phyloP scores from a whole-genome alignment of 2,329 filamentous ascomycete species.

The Bipolaris zeicola region DNA sequence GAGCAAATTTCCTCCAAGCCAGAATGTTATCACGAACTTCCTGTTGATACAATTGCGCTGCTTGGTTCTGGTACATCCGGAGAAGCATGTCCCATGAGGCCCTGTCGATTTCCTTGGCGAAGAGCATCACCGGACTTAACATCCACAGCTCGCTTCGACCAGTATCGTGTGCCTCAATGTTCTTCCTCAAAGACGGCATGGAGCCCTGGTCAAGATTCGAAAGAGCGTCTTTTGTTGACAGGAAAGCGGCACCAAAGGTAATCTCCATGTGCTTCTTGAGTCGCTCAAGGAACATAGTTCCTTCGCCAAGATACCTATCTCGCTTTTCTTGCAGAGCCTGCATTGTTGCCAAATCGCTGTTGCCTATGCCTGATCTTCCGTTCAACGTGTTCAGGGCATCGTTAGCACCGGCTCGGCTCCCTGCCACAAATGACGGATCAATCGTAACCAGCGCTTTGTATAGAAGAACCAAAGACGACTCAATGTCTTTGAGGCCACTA shows the following conservation, averaged over 20 bases:
- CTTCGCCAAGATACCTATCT: conserved; percentile 81
- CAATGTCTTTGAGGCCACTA: conserved; percentile 76
- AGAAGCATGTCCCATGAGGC: conserved; percentile 82
- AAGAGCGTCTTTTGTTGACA: conserved; percentile 69
- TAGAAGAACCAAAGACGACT: conserved; percentile 75
- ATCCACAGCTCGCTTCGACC: conserved; percentile 80
- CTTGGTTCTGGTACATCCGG: conserved; percentile 78
- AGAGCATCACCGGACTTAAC: conserved; percentile 85
- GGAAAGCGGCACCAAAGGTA: conserved; percentile 77
- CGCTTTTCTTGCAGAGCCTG: conserved; percentile 93
- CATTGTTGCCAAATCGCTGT: conserved; percentile 82
- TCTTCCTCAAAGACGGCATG: conserved; percentile 64
- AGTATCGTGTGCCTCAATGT: conserved; percentile 69
- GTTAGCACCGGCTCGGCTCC: conserved; percentile 51
- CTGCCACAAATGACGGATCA: conserved; percentile 74
- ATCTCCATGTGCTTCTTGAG: conserved; percentile 81
- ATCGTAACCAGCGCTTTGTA: conserved; percentile 95
- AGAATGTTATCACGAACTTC: conserved; percentile 79
- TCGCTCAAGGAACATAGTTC: conserved; percentile 74
- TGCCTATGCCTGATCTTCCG: conserved; percentile 65
- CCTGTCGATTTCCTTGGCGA: conserved; percentile 81
- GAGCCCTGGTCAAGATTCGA: conserved; percentile 53
- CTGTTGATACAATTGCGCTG: conserved; percentile 76
- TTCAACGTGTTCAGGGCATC: conserved; percentile 48
- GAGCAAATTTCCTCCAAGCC: conserved; percentile 79